Base-by-base conservation (phyloP, 805 yeast genomes). In the Nakazawaea ishiwadae region DNA sequence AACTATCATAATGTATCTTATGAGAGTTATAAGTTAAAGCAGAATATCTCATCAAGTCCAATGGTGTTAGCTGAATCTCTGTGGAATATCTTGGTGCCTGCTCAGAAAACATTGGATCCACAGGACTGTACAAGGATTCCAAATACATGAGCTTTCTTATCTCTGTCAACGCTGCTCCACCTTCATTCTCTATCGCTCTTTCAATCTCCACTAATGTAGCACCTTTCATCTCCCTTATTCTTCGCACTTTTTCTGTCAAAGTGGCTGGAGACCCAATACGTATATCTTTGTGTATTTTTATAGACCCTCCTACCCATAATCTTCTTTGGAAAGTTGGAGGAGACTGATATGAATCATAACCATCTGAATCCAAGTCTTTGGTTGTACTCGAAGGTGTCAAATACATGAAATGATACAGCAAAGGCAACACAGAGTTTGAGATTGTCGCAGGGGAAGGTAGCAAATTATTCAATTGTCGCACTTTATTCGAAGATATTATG, bases 11-110 rank as follows among this genome's bases (percentile, higher is more conserved):
- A 61, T 91, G 99, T 30, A 91, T 86, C 44, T 73, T 71, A 60
- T 91, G 99, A 3, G 95, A 70, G 56, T 91, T 91, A 62, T 80
- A 81, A 1, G 93, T 81, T 40, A 93, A 58, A 10, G 86, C 82
- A 34, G 91, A 80, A 61, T 79, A 85, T 47, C 87, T 64, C 48
- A 79, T 70, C 27, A 79, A 65, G 30, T 76, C 67, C 6, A 66
- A 53, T 40, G 62, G 60, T 5, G 73, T 54, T 31, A 75, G 72
- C 17, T 42, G 61, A 31, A 68, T 52, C 17, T 49, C 50, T 36
- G 54, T 60, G 6, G 56, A 38, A 31, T 39, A 42, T 10, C 56
- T 55, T 5, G 68, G 50, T 7, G n/a, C 32, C 21, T n/a, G n/a
- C n/a, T n/a, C n/a, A n/a, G n/a, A n/a, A n/a, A n/a, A n/a, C n/a